phyloP scores from a whole-genome alignment of 1,284 basidiomycete genomes.

The Rhodotorula sp. region DNA sequence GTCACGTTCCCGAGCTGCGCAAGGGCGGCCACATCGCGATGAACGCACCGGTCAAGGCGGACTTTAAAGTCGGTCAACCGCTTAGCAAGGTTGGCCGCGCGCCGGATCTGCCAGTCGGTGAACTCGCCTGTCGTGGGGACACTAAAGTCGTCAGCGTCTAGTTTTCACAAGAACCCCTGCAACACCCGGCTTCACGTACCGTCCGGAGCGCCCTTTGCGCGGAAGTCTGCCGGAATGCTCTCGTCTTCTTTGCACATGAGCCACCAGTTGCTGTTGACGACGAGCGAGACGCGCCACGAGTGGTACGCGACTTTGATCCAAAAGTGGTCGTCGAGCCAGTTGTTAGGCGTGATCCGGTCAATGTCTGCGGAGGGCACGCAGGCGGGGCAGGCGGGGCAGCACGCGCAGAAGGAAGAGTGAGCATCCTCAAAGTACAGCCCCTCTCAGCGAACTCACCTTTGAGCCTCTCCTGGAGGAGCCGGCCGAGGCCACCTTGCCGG shows the following conservation, averaged over 20 bases:
- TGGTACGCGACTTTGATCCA: constrained; percentile 90
- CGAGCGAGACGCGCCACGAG: constrained; percentile 80
- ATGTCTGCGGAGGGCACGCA: constrained; percentile 66
- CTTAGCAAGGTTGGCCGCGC: constrained; percentile 78
- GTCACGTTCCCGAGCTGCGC: not conserved
- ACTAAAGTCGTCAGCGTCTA: too few species aligned
- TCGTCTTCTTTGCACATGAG: constrained; percentile 66
- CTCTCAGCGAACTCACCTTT: constrained; percentile 55
- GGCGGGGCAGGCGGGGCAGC: not conserved
- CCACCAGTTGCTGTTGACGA: constrained; percentile 98
- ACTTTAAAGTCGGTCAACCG: constrained; percentile 77
- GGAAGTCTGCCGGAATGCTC: constrained; percentile 49
- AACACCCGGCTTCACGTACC: constrained; percentile 16
- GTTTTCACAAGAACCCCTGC: not conserved
- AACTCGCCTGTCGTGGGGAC: constrained; percentile 49
- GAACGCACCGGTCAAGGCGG: constrained; percentile 59
- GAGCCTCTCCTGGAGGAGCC: constrained; percentile 72
- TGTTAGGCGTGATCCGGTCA: constrained; percentile 78
- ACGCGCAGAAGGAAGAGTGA: not conserved
- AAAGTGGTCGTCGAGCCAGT: constrained; percentile 94
- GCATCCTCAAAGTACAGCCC: not conserved
- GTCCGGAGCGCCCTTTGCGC: constrained; percentile 33
- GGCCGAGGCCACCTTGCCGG: constrained; percentile 62
- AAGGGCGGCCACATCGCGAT: constrained; percentile 39
- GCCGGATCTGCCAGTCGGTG: constrained; percentile 77